Percentiles rank a stretch among this genome's conserved stretches.
Conservation (phyloP, 2,329 filamentous ascomycete genomes). For the Beauveria caledonica region DNA sequence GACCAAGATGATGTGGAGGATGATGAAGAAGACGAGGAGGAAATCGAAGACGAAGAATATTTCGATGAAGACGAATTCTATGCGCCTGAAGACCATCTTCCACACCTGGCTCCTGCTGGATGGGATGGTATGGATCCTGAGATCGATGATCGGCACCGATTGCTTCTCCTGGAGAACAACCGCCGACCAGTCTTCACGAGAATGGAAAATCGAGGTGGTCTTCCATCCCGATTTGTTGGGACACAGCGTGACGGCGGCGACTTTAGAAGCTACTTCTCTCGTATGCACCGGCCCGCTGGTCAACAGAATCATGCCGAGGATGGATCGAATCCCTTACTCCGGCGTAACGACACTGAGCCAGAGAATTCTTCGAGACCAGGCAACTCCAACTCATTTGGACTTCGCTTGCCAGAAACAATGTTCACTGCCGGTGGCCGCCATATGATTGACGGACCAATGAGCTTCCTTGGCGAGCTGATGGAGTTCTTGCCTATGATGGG, state of each 20-base stretch:
- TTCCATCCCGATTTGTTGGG: conserved; percentile 45
- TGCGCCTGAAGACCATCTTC: conserved; percentile 39
- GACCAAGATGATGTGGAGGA: conserved; percentile 52
- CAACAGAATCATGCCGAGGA: conserved; percentile 58
- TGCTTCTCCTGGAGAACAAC: conserved; percentile 45
- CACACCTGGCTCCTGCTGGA: conserved; percentile 41
- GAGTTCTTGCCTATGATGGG: conserved; percentile 42
- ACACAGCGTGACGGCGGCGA: conserved; percentile 46
- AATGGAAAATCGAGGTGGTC: conserved; percentile 45
- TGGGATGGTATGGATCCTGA: conserved; percentile 51
- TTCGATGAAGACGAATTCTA: conserved; percentile 49
- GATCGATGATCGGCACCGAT: conserved; percentile 37
- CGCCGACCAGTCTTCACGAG: conserved; percentile 27
- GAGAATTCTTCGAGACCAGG: conserved; percentile 41
- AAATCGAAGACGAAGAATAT: conserved; percentile 60
- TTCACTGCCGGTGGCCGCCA: conserved; percentile 30
- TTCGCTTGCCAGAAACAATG: conserved; percentile 39
- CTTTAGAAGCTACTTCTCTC: conserved; percentile 41
- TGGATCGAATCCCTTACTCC: conserved; percentile 77
- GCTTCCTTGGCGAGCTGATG: conserved; percentile 48
- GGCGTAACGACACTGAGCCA: conserved; percentile 43
- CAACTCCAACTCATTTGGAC: conserved; percentile 45
- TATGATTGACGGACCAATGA: conserved; percentile 42
- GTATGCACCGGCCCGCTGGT: conserved; percentile 45
- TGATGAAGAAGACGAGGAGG: conserved; percentile 61